Evolutionary conservation across 495 filamentous ascomycete species (phyloP), one percentile per base, ranked within the genome.

Genomic region (Talaromyces adpressus): DNA sequence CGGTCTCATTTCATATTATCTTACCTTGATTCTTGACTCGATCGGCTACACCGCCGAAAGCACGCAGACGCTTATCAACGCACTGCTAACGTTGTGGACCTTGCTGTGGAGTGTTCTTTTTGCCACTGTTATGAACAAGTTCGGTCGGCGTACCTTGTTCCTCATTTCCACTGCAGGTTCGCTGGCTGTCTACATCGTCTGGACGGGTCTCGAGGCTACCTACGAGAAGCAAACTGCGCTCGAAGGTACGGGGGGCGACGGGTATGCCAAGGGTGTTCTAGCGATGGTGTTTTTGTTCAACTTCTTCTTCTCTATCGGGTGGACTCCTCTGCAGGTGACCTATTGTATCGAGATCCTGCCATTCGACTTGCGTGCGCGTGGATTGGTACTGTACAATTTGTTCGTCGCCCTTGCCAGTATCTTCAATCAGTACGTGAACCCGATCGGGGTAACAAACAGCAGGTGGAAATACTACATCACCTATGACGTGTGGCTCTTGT

Each of bases 261-360:
- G 72, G 14, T 72, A 75, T 14, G 80, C 80, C 11, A 81, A 81
- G 49, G 82, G 73, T 7, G 80, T 81, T 49, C 74, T 87, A 11
- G 80, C 82, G 4, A 81, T 86, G 59, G 85, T 87, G 68, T 87
- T 84, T 72, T 63, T 88, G 23, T 88, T 87, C 69, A 63, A 70
- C 62, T 51, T 72, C 34, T 81, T 79, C 64, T 87, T 85, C 67
- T 80, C 82, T 57, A 82, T 84, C 59, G 81, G 63, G 34, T 52
- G 47, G 47, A 68, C 64, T 20, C 62, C 65, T 4, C 66, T 65
- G 52, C 68, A 66, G 25, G 66, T 65, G 25, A 64, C 69, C 30
- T 73, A 73, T 53, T 63, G 65, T 25, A 66, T 65, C 0, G 71
- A 71, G 52, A 63, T 73, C 2, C 62, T 70, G 14, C 67, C 67